Base-by-base conservation (phyloP, 176 grass and related monocot species). In the Phoenix roebelenii region DNA sequence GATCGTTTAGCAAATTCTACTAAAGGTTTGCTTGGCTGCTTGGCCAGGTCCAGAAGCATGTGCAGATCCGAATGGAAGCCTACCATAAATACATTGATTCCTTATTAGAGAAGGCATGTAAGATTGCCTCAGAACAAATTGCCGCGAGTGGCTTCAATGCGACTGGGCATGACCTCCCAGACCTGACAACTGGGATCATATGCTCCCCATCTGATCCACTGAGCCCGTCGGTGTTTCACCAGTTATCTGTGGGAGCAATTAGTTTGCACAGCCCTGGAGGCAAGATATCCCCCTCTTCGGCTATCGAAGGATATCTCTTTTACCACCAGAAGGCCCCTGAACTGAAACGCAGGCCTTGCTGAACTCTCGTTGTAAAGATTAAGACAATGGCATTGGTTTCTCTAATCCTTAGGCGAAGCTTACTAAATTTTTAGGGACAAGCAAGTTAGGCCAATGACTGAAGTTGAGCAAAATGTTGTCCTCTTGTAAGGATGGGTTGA, bases 121-220 rank as follows among this genome's bases (percentile, higher is more conserved):
- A 98, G 71, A 80, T 98, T 1, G 93, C 89, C 20, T 85, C 93
- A 3, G 93, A 92, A 67, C 93, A 98, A 75, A 78, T 98, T 26
- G 59, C 75, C 15, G 58, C 23, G 5, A 82, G 58, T 35, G 74
- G 71, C 52, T 80, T 98, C 74, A 80, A 83, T 64, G 50, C 76
- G 49, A 79, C 81, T 0, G 76, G 83, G 16, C 60, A 81, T 61
- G 82, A 85, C 63, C 58, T 81, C 23, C 73, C 71, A 0, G 81
- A 85, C 16, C 64, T 98, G 70, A 77, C 77, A 16, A 60, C 76
- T 1, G 62, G 78, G 16, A 7, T 77, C 48, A 73, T 85, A 61
- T 92, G 77, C 65, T 60, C 65, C 16, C 75, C 77, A 23, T 68
- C 77, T 0, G 82, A 92, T 57, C 56, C 84, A 0, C 49, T 93